phyloP scores from a whole-genome alignment of 1,284 basidiomycete species.

The Puccinia horiana region DNA sequence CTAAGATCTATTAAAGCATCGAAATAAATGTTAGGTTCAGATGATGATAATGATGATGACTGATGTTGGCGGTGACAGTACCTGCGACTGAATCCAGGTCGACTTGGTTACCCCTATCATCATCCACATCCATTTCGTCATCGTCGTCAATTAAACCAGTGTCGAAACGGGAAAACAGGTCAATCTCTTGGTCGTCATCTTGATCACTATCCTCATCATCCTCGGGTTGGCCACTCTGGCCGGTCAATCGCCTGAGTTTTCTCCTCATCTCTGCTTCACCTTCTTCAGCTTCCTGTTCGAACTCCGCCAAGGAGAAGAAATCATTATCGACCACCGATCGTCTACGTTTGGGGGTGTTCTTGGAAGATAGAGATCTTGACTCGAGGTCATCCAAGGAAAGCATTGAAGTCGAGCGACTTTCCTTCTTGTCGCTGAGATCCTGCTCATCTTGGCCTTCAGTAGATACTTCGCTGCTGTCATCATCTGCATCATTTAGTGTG shows the following conservation, averaged over 20 bases:
- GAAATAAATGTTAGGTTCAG: background rate
- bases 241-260: conserved; percentile 1
- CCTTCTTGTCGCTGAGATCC: background rate
- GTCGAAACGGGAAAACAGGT: conserved; percentile 37
- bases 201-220: conserved; percentile 60
- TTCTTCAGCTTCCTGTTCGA: conserved; percentile 34
- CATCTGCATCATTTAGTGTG: conserved; percentile 36
- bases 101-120: conserved; percentile 51
- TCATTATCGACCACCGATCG: conserved; percentile 26
- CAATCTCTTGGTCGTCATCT: conserved; percentile 42
- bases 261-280: conserved; percentile 42
- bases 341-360: conserved; percentile 13
- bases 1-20: conserved; percentile 51
- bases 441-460: background rate
- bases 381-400: background rate
- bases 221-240: conserved; percentile 52
- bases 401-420: no score
- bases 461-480: conserved; percentile 20
- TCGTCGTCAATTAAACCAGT: conserved; percentile 38
- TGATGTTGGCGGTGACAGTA: background rate
- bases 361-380: conserved; percentile 9
- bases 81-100: conserved; percentile 23
- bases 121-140: conserved; percentile 51
- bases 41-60: background rate
- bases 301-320: conserved; percentile 39